phyloP scores from a whole-genome alignment of 352 stramenopile species.

The Phytopythium aichiense region DNA sequence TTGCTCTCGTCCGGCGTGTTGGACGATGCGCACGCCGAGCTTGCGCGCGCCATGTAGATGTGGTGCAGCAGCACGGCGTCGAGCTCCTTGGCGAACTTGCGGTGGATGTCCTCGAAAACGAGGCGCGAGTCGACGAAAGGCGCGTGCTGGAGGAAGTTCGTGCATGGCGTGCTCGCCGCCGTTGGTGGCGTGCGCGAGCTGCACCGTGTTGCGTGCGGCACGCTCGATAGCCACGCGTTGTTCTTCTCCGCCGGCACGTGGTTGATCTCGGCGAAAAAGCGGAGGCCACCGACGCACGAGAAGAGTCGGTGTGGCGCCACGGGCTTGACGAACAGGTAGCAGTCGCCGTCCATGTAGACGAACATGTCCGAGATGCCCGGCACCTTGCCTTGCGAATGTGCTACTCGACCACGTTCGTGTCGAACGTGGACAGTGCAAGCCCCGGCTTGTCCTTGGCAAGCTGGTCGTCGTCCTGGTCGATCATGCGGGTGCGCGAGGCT shows the following conservation, averaged over 20 bases:
- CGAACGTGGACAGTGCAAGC: constrained; percentile 59
- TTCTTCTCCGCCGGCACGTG: constrained; percentile 53
- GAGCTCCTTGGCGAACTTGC: constrained; percentile 52
- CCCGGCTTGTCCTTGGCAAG: constrained; percentile 42
- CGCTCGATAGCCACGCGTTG: constrained; percentile 72
- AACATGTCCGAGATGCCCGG: constrained; percentile 81
- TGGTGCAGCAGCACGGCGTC: constrained; percentile 71
- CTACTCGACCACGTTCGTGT: constrained; percentile 85
- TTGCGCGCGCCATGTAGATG: constrained; percentile 68
- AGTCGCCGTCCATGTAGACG: constrained; percentile 84
- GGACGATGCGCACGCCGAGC: constrained; percentile 40
- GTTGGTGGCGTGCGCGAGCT: constrained; percentile 65
- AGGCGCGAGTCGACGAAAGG: constrained; percentile 75
- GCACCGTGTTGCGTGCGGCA: constrained; percentile 59
- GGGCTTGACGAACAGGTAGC: constrained; percentile 87
- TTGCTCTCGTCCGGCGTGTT: constrained; percentile 42
- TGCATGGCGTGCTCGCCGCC: constrained; percentile 71
- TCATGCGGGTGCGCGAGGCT: constrained; percentile 60
- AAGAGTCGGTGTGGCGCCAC: constrained; percentile 80
- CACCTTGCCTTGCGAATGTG: constrained; percentile 70
- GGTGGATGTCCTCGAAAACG: constrained; percentile 72
- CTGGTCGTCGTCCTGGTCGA: constrained; percentile 70
- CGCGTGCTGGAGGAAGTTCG: constrained; percentile 82
- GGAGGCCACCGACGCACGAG: constrained; percentile 75
- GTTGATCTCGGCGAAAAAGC: constrained; percentile 77